Conservation (phyloP, 805 yeast species). For the Sugiyamaella lignohabitans region DNA sequence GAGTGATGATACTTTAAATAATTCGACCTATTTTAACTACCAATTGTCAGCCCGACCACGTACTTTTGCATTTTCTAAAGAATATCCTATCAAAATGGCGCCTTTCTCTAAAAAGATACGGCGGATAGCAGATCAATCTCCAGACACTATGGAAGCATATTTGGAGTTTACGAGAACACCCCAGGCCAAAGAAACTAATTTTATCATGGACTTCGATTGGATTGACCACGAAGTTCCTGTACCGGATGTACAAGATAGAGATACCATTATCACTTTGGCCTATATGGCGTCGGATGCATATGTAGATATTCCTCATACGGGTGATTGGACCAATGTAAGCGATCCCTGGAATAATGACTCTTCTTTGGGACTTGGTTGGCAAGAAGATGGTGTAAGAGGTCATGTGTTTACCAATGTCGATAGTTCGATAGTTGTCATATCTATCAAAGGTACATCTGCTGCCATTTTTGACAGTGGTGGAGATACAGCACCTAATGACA, state of each 20-base stretch:
- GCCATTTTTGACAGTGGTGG: constrained; percentile 48
- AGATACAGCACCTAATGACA: constrained; percentile 77
- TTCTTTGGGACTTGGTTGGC: constrained; percentile 80
- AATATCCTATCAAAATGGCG: neutral
- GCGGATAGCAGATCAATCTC: constrained; percentile 44
- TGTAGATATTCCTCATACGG: constrained; percentile 64
- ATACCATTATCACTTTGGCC: constrained; percentile 70
- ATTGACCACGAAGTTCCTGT: constrained; percentile 43
- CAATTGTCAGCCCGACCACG: neutral
- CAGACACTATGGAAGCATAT: constrained; percentile 62
- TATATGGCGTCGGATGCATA: constrained; percentile 88
- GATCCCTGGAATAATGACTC: constrained; percentile 43
- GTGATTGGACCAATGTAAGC: constrained; percentile 82
- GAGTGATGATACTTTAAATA: too few species aligned
- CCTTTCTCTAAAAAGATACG: constrained; percentile 19
- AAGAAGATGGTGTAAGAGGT: constrained; percentile 77
- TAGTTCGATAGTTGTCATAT: constrained; percentile 58
- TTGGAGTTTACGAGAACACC: constrained; percentile 44
- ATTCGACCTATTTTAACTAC: too few species aligned
- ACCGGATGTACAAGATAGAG: constrained; percentile 72
- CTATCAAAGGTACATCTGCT: constrained; percentile 90
- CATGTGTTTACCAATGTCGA: constrained; percentile 69
- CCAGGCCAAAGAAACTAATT: constrained; percentile 25
- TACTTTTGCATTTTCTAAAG: neutral
- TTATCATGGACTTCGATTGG: constrained; percentile 47